Evolutionary conservation across 331 rosid species (phyloP).

Genomic region (Rhamnella rubrinervis): DNA sequence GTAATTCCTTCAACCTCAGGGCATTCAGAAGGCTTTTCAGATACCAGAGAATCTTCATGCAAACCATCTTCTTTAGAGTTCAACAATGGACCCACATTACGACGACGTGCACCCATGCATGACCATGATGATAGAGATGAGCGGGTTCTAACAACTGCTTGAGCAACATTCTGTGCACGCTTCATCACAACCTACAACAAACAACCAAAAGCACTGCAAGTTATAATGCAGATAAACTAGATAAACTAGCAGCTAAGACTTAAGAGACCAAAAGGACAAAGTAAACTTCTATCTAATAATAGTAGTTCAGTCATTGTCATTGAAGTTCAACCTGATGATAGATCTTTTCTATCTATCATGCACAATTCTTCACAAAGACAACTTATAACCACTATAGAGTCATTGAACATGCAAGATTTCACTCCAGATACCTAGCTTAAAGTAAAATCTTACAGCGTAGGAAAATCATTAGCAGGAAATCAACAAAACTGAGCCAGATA

Average conservation of each 20-base stretch:
- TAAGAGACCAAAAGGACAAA: background rate
- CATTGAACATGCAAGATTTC: background rate
- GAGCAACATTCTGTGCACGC: constrained; percentile 92
- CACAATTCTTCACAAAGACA: constrained; percentile 7
- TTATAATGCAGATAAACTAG: constrained; percentile 3
- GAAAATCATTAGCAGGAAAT: background rate
- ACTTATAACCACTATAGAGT: background rate
- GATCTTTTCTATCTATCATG: background rate
- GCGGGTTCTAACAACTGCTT: constrained; percentile 89
- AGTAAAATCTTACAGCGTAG: background rate
- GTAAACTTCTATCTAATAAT: background rate
- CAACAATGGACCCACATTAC: constrained; percentile 45
- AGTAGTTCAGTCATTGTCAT: background rate
- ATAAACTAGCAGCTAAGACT: background rate
- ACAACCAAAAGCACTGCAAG: constrained; percentile 17
- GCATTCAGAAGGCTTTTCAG: constrained; percentile 44
- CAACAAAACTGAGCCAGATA: constrained; percentile 9
- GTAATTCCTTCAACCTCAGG: constrained; percentile 28
- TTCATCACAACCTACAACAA: constrained; percentile 71
- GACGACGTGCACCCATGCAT: constrained; percentile 92
- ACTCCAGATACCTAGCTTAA: background rate
- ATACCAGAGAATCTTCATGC: constrained; percentile 40
- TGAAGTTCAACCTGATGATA: constrained; percentile 13
- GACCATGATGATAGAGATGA: constrained; percentile 91
- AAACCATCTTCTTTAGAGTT: constrained; percentile 40